phyloP scores from a whole-genome alignment of 2,329 filamentous ascomycete genomes.

The Botrytis fragariae region DNA sequence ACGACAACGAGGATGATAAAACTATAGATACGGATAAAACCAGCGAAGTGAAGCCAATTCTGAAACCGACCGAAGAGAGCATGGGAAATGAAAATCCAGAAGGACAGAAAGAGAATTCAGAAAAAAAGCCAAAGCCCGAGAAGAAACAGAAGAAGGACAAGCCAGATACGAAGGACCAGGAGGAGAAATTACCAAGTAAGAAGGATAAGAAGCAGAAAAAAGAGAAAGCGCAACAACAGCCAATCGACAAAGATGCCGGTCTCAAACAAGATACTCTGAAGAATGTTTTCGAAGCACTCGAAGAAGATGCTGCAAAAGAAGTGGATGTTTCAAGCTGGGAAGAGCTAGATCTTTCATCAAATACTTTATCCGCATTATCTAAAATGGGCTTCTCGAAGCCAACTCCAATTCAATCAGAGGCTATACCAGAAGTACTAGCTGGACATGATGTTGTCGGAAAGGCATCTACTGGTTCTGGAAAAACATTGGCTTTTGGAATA shows the following conservation, averaged over 20 bases:
- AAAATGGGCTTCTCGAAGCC: slow-evolving; percentile 78
- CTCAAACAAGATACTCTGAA: slow-evolving; percentile 32
- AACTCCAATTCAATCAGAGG: slow-evolving; percentile 73
- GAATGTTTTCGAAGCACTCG: slow-evolving; percentile 46
- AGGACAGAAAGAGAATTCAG: background rate
- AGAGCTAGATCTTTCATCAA: slow-evolving; percentile 67
- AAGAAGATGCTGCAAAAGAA: slow-evolving; percentile 55
- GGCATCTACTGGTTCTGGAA: slow-evolving; percentile 92
- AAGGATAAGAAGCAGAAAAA: slow-evolving; percentile 36
- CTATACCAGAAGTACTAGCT: slow-evolving; percentile 78
- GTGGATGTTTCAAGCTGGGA: slow-evolving; percentile 78
- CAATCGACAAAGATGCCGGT: slow-evolving; percentile 24
- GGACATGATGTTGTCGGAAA: slow-evolving; percentile 95
- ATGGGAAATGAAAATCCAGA: background rate
- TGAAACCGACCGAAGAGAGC: slow-evolving; percentile 27
- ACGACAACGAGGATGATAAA: slow-evolving; percentile 42
- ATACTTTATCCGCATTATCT: slow-evolving; percentile 70
- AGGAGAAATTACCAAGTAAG: slow-evolving; percentile 18
- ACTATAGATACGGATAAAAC: slow-evolving; percentile 35
- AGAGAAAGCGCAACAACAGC: slow-evolving; percentile 33
- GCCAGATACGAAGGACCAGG: slow-evolving; percentile 28
- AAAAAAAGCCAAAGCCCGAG: slow-evolving; percentile 25
- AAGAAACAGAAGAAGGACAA: slow-evolving; percentile 22
- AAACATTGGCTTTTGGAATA: slow-evolving; percentile 92
- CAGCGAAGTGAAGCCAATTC: slow-evolving; percentile 28